phyloP scores from a whole-genome alignment of 257 asterid species.

The Rauvolfia tetraphylla region DNA sequence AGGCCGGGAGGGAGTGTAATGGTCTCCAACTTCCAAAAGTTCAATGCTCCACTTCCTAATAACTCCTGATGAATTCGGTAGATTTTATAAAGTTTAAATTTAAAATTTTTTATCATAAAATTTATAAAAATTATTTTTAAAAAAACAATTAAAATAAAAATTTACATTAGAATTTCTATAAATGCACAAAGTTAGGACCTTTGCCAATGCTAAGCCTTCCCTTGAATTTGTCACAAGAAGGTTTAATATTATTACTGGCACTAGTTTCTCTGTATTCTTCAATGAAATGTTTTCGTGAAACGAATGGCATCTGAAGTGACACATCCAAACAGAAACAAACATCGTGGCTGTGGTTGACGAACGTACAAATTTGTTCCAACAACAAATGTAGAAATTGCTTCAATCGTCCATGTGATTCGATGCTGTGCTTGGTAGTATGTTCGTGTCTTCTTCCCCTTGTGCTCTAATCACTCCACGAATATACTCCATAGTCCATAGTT shows the following conservation, averaged over 20 bases:
- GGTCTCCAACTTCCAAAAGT: no score
- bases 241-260: neutral
- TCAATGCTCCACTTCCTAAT: no score
- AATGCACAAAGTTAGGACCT: no score
- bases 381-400: no score
- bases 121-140: no score
- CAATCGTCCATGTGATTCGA: neutral
- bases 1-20: no score
- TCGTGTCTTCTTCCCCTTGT: neutral
- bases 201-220: no score
- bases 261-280: neutral
- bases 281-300: neutral
- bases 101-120: no score
- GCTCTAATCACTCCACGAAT: neutral
- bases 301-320: slow-evolving; percentile 5
- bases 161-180: no score
- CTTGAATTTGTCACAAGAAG: neutral
- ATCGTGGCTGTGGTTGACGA: neutral
- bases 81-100: no score
- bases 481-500: neutral
- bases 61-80: no score
- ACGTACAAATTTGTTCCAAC: neutral
- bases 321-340: neutral
- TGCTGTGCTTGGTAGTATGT: neutral
- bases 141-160: no score